Percentiles rank a stretch among this genome's conserved stretches.
phyloP scores from a whole-genome alignment of 192 early-diverging fungal species.

The Mortierella hygrophila region DNA sequence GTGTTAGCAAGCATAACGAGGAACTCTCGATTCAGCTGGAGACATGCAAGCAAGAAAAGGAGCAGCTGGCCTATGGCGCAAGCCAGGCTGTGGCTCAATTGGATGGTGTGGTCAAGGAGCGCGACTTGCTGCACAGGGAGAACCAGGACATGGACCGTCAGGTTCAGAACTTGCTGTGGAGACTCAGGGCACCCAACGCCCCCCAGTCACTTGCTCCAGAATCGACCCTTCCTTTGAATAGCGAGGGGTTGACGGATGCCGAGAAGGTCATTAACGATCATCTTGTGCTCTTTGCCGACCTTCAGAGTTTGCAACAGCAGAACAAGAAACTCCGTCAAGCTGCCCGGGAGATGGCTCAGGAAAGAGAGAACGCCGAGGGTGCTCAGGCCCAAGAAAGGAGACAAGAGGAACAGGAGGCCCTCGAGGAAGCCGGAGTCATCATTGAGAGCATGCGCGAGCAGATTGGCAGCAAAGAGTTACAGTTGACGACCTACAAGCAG shows the following conservation, averaged over 20 bases:
- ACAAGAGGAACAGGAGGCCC: slow-evolving; percentile 59
- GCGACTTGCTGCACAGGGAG: slow-evolving; percentile 66
- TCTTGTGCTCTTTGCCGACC: slow-evolving; percentile 64
- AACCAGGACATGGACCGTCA: slow-evolving; percentile 67
- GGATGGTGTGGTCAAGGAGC: slow-evolving; percentile 60
- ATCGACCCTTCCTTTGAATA: slow-evolving; percentile 20
- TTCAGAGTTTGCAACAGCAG: slow-evolving; percentile 69
- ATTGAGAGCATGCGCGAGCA: slow-evolving; percentile 71
- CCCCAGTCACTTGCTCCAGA: slow-evolving; percentile 60
- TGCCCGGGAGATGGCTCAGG: slow-evolving; percentile 67
- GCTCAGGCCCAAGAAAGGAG: slow-evolving; percentile 34
- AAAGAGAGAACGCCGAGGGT: slow-evolving; percentile 63
- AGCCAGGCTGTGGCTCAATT: slow-evolving; percentile 42
- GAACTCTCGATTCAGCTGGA: slow-evolving; percentile 64
- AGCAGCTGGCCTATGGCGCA: slow-evolving; percentile 35
- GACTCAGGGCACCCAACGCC: slow-evolving; percentile 63
- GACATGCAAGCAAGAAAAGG: slow-evolving; percentile 52
- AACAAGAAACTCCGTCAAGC: slow-evolving; percentile 72
- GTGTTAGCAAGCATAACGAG: slow-evolving; percentile 63
- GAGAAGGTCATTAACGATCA: slow-evolving; percentile 68
- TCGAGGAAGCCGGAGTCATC: slow-evolving; percentile 65
- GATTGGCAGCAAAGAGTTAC: slow-evolving; percentile 61
- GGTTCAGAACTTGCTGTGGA: slow-evolving; percentile 66
- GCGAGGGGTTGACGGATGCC: slow-evolving; percentile 32
- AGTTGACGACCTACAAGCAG: slow-evolving; percentile 63